Base-by-base conservation (phyloP, 306 rosid species). In the Cucurbita maxima region DNA sequence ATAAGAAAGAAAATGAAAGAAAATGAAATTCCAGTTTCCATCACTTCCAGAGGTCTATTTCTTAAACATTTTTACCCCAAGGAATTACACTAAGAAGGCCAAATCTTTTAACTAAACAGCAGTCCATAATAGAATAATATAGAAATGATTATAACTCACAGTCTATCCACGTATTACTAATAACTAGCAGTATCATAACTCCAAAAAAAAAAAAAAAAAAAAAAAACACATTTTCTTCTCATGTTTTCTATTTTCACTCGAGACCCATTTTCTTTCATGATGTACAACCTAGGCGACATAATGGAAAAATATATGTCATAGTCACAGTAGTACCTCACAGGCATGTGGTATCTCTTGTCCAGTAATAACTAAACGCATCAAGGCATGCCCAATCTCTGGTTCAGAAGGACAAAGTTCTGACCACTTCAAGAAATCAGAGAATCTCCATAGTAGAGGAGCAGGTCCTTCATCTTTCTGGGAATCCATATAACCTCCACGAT, bases 341-440 rank as follows among this genome's bases (percentile, higher is more conserved):
- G 97, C 94, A 84, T 93, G 98, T 16, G 98, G 98, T 75, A 93
- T 88, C 83, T 93, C 98, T 84, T 93, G 97, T 68, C 98, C 98
- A 71, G 98, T 93, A 83, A 93, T 93, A 77, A 93, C 98, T 87
- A 93, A 88, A 64, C 98, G 98, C 98, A 93, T 88, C 80, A 93
- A 86, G 52, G 98, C 90, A 71, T 93, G 98, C 73, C 97, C 98
- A 45, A 93, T 86, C 84, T 93, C 98, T 72, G 92, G 96, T 83
- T 90, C 97, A 34, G 96, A 88, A 75, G 96, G 90, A 58, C 98
- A 93, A 77, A 93, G 97, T 82, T 88, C 97, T 36, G 97, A 96
- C 98, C 98, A 93, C 81, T 90, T 88, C 86, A 93, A 88, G 94
- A 93, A 93, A 80, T 93, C 98, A 16, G 98, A 90, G 84, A 88